These are phyloP conservation scores for Ogataea polymorpha DNA, from an alignment of 805 yeast genomes.

Conservation along the genomic window DNA sequence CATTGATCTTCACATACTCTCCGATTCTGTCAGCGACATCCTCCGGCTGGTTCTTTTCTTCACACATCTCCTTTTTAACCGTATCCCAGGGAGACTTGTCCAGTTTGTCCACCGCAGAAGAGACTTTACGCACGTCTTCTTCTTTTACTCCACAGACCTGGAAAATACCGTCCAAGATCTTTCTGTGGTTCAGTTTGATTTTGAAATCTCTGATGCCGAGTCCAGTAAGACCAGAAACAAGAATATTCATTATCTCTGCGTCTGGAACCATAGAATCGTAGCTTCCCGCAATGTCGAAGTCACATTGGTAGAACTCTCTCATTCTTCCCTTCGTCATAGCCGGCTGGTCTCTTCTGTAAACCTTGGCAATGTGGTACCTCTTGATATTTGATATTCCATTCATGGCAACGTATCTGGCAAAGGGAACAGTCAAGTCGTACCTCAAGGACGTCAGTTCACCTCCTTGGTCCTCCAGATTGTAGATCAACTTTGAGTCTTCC, in stretches of 20 bases:
- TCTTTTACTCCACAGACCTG: conserved; percentile 91
- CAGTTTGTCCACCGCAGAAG: conserved; percentile 94
- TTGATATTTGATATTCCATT: conserved; percentile 87
- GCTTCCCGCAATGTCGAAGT: conserved; percentile 92
- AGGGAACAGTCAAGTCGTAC: conserved; percentile 97
- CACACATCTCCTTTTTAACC: conserved; percentile 88
- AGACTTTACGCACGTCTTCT: conserved; percentile 89
- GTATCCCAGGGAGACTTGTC: conserved; percentile 96
- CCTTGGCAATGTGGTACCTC: conserved; percentile 96
- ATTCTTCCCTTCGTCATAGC: conserved; percentile 99
- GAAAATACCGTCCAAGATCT: conserved; percentile 93
- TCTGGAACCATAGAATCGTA: conserved; percentile 97
- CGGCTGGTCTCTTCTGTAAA: conserved; percentile 98
- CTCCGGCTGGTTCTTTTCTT: conserved; percentile 84
- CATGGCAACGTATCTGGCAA: conserved; percentile 96
- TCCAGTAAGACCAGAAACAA: conserved; percentile 79
- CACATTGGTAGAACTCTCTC: conserved; percentile 99
- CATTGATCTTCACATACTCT: conserved; percentile 81
- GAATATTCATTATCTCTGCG: conserved; percentile 77
- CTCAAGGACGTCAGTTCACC: conserved; percentile 95
- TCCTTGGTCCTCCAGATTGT: conserved; percentile 97
- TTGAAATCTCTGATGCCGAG: conserved; percentile 88
- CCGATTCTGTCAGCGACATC: conserved; percentile 94
- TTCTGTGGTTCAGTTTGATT: conserved; percentile 91
- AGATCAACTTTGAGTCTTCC: conserved; percentile 95